Conservation (phyloP, 306 rosid genomes). For the Fagus sylvatica region DNA sequence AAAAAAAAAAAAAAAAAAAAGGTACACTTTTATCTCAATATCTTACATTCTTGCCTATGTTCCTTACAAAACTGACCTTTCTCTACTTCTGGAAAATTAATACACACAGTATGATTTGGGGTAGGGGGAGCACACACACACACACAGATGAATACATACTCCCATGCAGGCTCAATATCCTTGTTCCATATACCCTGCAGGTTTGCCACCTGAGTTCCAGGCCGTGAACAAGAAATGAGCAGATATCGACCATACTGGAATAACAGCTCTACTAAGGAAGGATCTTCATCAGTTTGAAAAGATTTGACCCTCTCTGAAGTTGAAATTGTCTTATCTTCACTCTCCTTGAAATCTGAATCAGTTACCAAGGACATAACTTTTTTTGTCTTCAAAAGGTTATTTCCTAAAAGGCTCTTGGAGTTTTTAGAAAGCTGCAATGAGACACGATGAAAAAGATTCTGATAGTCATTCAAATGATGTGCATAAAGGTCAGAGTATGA, state of each 20-base stretch:
- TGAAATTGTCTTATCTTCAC: constrained; percentile 46
- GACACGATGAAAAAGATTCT: constrained; percentile 79
- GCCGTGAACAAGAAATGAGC: constrained; percentile 80
- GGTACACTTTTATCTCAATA: not conserved
- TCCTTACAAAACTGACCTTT: constrained; percentile 15
- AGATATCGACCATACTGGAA: constrained; percentile 94
- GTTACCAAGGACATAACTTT: constrained; percentile 21
- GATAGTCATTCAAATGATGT: constrained; percentile 77
- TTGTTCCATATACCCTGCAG: constrained; percentile 97
- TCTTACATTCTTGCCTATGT: not conserved
- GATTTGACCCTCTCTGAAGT: constrained; percentile 85
- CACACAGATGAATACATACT: constrained; percentile 47
- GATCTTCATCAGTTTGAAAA: constrained; percentile 85
- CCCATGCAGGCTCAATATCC: constrained; percentile 81
- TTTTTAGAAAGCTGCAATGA: constrained; percentile 78
- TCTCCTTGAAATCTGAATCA: constrained; percentile 30
- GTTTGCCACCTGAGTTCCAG: constrained; percentile 84
- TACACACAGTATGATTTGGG: not conserved
- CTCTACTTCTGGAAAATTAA: constrained; percentile 14
- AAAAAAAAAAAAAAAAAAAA: not conserved
- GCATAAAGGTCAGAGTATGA: constrained; percentile 69
- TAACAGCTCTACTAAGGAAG: constrained; percentile 83
- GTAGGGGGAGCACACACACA: constrained; percentile 9
- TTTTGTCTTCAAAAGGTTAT: constrained; percentile 25
- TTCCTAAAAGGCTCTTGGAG: constrained; percentile 38